Conservation (phyloP, 2,329 filamentous ascomycete species). For the Hypoxylon sp. region DNA sequence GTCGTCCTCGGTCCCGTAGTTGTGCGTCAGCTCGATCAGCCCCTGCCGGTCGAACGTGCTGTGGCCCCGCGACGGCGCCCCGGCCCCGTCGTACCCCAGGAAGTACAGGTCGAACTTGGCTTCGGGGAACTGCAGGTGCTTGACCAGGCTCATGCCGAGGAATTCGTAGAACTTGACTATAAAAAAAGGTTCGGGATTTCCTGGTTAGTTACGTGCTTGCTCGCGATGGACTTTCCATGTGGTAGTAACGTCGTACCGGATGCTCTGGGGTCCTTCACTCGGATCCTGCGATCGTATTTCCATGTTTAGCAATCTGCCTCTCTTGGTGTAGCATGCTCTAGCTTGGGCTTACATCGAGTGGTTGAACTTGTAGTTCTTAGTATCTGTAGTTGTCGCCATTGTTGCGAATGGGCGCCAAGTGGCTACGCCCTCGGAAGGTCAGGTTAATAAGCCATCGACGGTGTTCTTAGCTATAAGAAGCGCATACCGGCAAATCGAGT, state of each 20-base stretch:
- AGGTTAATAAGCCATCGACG: slow-evolving; percentile 4
- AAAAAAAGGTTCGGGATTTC: background rate
- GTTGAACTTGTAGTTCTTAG: slow-evolving; percentile 83
- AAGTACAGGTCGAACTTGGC: slow-evolving; percentile 97
- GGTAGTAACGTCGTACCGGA: slow-evolving; percentile 63
- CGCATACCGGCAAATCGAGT: slow-evolving; percentile 35
- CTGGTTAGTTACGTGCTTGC: slow-evolving; percentile 1
- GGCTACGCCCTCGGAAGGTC: slow-evolving; percentile 16
- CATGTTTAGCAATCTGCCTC: slow-evolving; percentile 24
- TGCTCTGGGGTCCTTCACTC: slow-evolving; percentile 92
- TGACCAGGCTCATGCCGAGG: slow-evolving; percentile 86
- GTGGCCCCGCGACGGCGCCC: slow-evolving; percentile 78
- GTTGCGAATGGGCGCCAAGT: slow-evolving; percentile 54
- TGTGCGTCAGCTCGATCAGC: slow-evolving; percentile 85
- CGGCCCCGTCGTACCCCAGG: slow-evolving; percentile 84
- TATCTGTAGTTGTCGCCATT: slow-evolving; percentile 78
- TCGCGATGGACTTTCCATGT: slow-evolving; percentile 31
- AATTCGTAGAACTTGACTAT: slow-evolving; percentile 92
- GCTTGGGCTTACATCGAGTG: slow-evolving; percentile 79
- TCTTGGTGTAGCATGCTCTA: background rate
- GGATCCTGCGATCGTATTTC: slow-evolving; percentile 69
- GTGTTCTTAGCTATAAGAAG: background rate
- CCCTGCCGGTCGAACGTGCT: slow-evolving; percentile 85
- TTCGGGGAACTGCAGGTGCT: slow-evolving; percentile 84
- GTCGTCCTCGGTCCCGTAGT: slow-evolving; percentile 91